Conservation (phyloP, 139 green algal genomes). For the Protoeuglena noctilucae region DNA sequence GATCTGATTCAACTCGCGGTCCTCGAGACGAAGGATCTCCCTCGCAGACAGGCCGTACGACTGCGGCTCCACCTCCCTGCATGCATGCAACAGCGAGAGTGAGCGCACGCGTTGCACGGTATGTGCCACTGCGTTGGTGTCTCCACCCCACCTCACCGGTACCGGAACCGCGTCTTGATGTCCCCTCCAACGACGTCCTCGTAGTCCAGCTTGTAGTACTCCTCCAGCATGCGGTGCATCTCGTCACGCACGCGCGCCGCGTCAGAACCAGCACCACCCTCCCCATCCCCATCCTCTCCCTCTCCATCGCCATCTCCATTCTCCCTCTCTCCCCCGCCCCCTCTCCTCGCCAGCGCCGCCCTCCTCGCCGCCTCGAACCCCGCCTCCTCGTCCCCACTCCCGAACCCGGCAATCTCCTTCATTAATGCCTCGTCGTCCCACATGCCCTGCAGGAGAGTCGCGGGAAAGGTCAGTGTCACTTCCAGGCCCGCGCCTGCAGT, state of each 20-base stretch:
- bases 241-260: slow-evolving; percentile 5
- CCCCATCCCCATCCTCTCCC: slow-evolving; percentile 7
- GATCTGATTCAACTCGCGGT: slow-evolving; percentile 39
- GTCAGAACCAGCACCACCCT: not conserved
- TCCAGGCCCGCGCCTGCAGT: not conserved
- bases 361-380: slow-evolving; percentile 2
- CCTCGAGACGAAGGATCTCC: slow-evolving; percentile 62
- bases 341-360: not conserved
- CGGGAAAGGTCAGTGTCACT: not conserved
- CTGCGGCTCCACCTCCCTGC: slow-evolving; percentile 34
- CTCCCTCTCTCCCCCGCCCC: not conserved
- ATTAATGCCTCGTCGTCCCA: slow-evolving; percentile 8
- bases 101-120: slow-evolving; percentile 1
- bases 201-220: slow-evolving; percentile 87
- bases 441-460: slow-evolving; percentile 7
- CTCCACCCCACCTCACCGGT: not conserved
- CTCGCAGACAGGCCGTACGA: slow-evolving; percentile 53
- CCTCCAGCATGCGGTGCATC: slow-evolving; percentile 50
- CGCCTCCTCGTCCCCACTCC: slow-evolving; percentile 16
- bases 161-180: slow-evolving; percentile 49
- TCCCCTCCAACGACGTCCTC: slow-evolving; percentile 63
- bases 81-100: slow-evolving; percentile 20
- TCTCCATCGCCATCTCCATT: not conserved
- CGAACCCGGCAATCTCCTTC: slow-evolving; percentile 13
- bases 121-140: not conserved